These are phyloP conservation scores for Gomphus bonarii DNA, from an alignment of 1,284 basidiomycete species.

Conservation along the genomic window DNA sequence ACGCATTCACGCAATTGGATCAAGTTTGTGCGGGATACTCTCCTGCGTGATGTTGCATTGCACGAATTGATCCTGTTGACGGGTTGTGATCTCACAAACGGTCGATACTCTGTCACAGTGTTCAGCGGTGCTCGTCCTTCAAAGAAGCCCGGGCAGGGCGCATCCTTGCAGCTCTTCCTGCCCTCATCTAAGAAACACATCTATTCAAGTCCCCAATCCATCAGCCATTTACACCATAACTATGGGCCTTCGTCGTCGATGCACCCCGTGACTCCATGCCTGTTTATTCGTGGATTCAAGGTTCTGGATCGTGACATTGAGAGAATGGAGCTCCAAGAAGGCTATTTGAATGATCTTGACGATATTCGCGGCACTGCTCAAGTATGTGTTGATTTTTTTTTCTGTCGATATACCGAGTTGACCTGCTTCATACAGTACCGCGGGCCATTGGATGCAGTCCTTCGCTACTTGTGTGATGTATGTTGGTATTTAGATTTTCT, in stretches of 20 bases:
- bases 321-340: neutral
- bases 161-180: neutral
- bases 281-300: slow-evolving; percentile 10
- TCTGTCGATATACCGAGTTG: neutral
- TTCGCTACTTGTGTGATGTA: slow-evolving; percentile 7
- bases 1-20: neutral
- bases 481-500: neutral
- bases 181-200: neutral
- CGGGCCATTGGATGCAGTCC: slow-evolving; percentile 5
- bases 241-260: neutral
- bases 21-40: neutral
- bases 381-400: neutral
- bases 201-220: neutral
- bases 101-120: slow-evolving; percentile 7
- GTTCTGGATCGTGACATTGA: slow-evolving; percentile 6
- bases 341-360: neutral
- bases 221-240: slow-evolving; percentile 5
- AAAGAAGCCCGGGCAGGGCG: neutral
- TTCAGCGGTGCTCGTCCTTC: slow-evolving; percentile 5
- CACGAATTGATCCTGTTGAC: slow-evolving; percentile 9
- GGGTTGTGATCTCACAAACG: slow-evolving; percentile 4
- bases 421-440: neutral
- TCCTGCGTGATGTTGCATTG: slow-evolving; percentile 7
- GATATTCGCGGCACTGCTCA: neutral
- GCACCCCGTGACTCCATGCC: neutral